A percentile compares a stretch with the other conserved stretches of the same genome.
phyloP scores from a whole-genome alignment of 768 basidiomycete genomes.

The Panus rudis region DNA sequence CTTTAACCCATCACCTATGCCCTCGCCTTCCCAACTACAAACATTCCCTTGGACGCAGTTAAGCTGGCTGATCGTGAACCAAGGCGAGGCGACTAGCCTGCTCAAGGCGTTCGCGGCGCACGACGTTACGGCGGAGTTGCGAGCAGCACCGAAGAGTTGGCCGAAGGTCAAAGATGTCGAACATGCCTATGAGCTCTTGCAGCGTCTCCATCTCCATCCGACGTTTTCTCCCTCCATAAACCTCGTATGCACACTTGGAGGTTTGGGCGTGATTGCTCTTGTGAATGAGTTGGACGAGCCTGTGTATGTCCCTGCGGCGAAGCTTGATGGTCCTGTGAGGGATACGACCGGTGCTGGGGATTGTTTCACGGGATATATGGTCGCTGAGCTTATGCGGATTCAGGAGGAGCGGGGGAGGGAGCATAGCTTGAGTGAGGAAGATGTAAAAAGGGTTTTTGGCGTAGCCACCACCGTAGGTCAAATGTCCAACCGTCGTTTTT shows the following conservation, averaged over 20 bases:
- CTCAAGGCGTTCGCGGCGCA: conserved; percentile 3
- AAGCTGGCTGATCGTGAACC: conserved; percentile 52
- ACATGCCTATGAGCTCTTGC: conserved; percentile 16
- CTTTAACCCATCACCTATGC: conserved; percentile 57
- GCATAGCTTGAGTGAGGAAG: too few species aligned
- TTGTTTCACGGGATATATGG: conserved; percentile 57
- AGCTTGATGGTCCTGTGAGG: conserved; percentile 27
- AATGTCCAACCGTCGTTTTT: too few species aligned
- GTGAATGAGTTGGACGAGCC: conserved; percentile 24
- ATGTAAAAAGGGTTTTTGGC: too few species aligned
- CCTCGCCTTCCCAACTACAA: conserved; percentile 29
- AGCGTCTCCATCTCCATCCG: conserved; percentile 13
- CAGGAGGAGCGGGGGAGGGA: not conserved
- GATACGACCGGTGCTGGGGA: conserved; percentile 65
- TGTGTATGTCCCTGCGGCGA: conserved; percentile 39
- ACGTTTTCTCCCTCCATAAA: conserved; percentile 30
- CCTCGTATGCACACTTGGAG: conserved; percentile 52
- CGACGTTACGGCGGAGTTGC: not conserved
- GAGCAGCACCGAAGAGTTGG: conserved; percentile 3
- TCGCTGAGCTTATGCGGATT: conserved; percentile 53
- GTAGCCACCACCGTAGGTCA: too few species aligned
- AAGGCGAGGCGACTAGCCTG: conserved; percentile 36
- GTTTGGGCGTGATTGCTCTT: conserved; percentile 41
- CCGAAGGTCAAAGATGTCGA: conserved; percentile 8
- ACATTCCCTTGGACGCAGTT: conserved; percentile 45